Base-by-base conservation (phyloP, 2,329 filamentous ascomycete genomes). In the Talaromyces rugulosus region DNA sequence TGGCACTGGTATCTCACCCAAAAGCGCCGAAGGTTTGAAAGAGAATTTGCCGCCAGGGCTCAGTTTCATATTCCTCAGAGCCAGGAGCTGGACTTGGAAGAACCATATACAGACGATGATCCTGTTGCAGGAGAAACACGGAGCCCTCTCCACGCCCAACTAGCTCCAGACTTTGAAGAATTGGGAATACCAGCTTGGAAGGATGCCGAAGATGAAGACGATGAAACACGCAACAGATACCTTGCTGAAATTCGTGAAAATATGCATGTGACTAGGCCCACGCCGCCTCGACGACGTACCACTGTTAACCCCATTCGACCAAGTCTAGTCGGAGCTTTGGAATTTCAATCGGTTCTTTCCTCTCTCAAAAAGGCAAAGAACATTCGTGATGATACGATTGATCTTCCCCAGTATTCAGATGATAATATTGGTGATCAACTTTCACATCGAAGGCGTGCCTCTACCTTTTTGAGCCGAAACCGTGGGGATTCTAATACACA, bases 341-440 rank as follows among this genome's bases (percentile, higher is more conserved):
- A 99, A 76, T 99, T 99, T 69, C 86, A 93, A 68, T 94, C 94
- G 2, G 89, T 96, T 3, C 80, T 99, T 53, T 89, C 91, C n/a
- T 92, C 92, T 2, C 78, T 99, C 61, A 88, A 96, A 69, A 90
- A 88, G 66, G 90, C 92, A 61, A 86, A 90, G 70, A 95, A 91
- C 66, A 85, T 90, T 30, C 87, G 88, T 68, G 83, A 89, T 18
- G 85, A 87, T 51, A 85, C 87, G 2, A 87, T 96, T 64, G 83
- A 87, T 66, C 77, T 87, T 28, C 84, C 89, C 63, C 86, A 88
- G 68, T 89, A 89, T 70, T 90, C 69, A 64, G 62, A 59, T 52
- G 40, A 42, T 23, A 44, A 59, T 56, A 47, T 52, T n/a, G 60
- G 40, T 30, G 18, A 34, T 18, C 56, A 69, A 64, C 63, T 63